Percentiles rank a stretch among this genome's conserved stretches.
Conservation (phyloP, 2,329 filamentous ascomycete genomes). For the Ceratocystis diversiconidia region DNA sequence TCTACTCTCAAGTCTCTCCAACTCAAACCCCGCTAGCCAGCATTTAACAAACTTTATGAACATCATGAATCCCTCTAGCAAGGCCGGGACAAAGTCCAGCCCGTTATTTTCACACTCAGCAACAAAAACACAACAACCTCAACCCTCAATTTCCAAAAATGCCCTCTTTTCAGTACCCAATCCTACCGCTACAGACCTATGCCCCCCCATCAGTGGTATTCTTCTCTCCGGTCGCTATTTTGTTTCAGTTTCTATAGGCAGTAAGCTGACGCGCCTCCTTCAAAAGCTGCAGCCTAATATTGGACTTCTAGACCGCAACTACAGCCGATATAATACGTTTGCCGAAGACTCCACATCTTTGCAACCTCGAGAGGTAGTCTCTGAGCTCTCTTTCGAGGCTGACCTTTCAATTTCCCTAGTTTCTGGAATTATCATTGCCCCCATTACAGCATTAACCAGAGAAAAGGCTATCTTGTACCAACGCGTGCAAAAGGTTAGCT, state of each 20-base stretch:
- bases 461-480: background rate
- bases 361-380: conserved; percentile 19
- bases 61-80: conserved; percentile 9
- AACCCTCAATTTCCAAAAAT: background rate
- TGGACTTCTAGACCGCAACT: conserved; percentile 10
- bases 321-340: background rate
- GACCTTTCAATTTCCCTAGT: conserved; percentile 42
- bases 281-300: conserved; percentile 12
- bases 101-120: background rate
- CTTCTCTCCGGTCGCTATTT: conserved; percentile 8
- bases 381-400: conserved; percentile 41
- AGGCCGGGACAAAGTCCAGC: conserved; percentile 10
- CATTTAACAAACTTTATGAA: conserved; percentile 23
- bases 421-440: conserved; percentile 54
- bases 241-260: conserved; percentile 12
- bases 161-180: background rate
- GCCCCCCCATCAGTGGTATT: background rate
- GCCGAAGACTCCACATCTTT: background rate
- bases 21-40: conserved; percentile 18
- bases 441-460: background rate
- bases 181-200: background rate
- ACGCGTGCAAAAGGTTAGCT: conserved; percentile 34
- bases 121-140: background rate
- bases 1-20: background rate
- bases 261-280: conserved; percentile 8